phyloP scores from a whole-genome alignment of 2,329 filamentous ascomycete species.

The Pestalotiopsis sp. region DNA sequence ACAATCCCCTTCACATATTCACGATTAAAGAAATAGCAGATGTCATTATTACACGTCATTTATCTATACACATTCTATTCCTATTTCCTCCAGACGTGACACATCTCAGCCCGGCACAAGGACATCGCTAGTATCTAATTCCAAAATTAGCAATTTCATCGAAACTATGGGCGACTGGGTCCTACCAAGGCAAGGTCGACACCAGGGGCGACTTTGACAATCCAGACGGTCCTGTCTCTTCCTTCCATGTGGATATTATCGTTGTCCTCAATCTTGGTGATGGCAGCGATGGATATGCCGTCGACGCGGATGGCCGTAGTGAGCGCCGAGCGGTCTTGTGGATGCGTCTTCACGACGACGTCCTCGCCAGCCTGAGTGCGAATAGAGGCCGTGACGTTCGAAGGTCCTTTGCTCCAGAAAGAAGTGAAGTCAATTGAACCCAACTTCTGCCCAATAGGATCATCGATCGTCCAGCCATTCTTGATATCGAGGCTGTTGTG shows the following conservation, averaged over 20 bases:
- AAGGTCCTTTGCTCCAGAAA: constrained; percentile 13
- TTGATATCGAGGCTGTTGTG: constrained; percentile 18
- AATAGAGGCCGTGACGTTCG: constrained; percentile 15
- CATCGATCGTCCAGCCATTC: constrained; percentile 18
- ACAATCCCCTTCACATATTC: too few relatives aligned
- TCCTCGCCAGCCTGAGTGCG: constrained; percentile 17
- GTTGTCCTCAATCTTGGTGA: constrained; percentile 13
- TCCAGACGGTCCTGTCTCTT: constrained; percentile 11
- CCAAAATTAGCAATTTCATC: background rate
- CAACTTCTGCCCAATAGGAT: constrained; percentile 12
- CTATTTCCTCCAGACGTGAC: constrained; percentile 12
- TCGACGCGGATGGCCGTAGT: background rate
- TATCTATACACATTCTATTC: too few relatives aligned
- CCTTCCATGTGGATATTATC: background rate
- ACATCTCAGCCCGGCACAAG: constrained; percentile 15
- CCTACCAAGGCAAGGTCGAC: constrained; percentile 14
- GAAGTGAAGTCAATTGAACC: constrained; percentile 15
- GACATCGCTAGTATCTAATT: background rate
- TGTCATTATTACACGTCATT: too few relatives aligned
- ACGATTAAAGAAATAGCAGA: too few relatives aligned
- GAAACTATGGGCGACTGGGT: background rate
- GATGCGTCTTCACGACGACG: constrained; percentile 14
- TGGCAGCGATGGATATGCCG: constrained; percentile 7
- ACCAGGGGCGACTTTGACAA: constrained; percentile 12
- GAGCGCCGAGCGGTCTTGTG: background rate